Percentiles rank a stretch among this genome's conserved stretches.
Conservation (phyloP, 805 yeast species). For the Candida oleophila region DNA sequence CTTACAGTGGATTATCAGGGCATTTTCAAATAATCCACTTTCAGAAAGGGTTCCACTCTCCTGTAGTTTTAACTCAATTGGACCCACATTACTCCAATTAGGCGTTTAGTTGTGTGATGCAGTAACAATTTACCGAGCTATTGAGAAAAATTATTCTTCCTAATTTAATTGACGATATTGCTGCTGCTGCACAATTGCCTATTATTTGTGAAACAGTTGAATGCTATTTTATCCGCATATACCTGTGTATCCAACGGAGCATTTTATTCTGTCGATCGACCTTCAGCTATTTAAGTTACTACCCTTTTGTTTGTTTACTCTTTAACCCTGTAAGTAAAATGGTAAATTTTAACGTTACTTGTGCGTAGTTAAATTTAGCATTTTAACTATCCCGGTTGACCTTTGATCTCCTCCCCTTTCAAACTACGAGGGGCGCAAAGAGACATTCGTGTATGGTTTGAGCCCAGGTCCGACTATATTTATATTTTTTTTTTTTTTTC, state of each 20-base stretch:
- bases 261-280: no score
- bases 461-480: background rate
- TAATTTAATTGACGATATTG: background rate
- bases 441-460: constrained; percentile 1
- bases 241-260: no score
- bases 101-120: background rate
- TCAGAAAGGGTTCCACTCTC: no score
- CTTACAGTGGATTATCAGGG: no score
- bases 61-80: no score
- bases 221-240: background rate
- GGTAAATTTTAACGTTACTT: background rate
- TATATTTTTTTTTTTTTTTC: background rate
- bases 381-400: background rate
- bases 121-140: no score
- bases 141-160: no score
- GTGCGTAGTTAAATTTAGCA: background rate
- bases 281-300: background rate
- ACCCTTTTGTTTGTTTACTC: background rate
- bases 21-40: no score
- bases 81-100: no score
- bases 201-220: background rate
- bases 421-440: background rate
- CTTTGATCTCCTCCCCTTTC: background rate
- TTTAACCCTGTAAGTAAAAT: background rate
- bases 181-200: background rate